Percentiles rank a stretch among this genome's conserved stretches.
These are phyloP conservation scores for Francoa sonchifolia DNA, from an alignment of 441 rosid species.

Conservation along the genomic window DNA sequence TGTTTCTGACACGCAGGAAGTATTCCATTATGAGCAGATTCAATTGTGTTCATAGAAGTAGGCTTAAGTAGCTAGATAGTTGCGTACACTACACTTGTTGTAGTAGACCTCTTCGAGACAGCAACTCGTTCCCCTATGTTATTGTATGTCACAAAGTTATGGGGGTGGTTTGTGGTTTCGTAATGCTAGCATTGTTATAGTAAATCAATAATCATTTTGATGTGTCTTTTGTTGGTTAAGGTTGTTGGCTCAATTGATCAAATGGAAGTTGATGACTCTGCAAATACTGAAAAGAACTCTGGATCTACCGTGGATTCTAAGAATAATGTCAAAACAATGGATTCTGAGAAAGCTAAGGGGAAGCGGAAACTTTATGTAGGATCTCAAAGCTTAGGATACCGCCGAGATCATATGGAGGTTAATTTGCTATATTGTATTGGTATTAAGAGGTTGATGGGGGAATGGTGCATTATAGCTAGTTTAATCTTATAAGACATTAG, in stretches of 20 bases:
- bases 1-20: too few species aligned
- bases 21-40: too few species aligned
- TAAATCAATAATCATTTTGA: background rate
- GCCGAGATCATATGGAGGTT: conserved; percentile 94
- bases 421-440: conserved; percentile 6
- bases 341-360: conserved; percentile 48
- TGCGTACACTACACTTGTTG: too few species aligned
- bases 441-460: background rate
- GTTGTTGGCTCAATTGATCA: conserved; percentile 87
- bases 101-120: too few species aligned
- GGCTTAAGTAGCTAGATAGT: too few species aligned
- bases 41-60: too few species aligned
- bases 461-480: too few species aligned
- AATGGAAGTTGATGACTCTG: conserved; percentile 74
- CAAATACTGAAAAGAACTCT: conserved; percentile 33
- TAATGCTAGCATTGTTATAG: too few species aligned
- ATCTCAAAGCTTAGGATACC: conserved; percentile 78
- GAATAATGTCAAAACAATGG: conserved; percentile 27
- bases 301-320: conserved; percentile 43
- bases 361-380: conserved; percentile 80
- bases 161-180: too few species aligned
- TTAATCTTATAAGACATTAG: too few species aligned
- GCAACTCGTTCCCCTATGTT: too few species aligned
- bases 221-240: conserved; percentile 25
- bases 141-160: too few species aligned